Evolutionary conservation across 495 filamentous ascomycete genomes (phyloP).

Genomic region (Pseudevernia furfuracea): DNA sequence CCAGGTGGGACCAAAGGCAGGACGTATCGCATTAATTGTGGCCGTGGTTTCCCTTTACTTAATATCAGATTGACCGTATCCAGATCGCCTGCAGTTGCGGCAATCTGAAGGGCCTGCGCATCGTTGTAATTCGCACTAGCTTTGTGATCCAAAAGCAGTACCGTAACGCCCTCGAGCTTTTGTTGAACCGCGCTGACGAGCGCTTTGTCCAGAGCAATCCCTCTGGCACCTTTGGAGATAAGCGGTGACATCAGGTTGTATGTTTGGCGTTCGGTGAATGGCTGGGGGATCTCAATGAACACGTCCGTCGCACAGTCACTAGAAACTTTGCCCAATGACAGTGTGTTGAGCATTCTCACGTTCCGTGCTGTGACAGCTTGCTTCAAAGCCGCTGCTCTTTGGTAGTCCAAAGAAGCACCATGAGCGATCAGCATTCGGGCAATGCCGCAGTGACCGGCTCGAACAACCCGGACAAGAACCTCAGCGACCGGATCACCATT

Average conservation of each 20-base stretch:
- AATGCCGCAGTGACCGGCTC: slow-evolving; percentile 15
- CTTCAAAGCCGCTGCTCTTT: slow-evolving; percentile 15
- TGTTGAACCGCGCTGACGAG: slow-evolving; percentile 18
- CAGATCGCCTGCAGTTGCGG: slow-evolving; percentile 14
- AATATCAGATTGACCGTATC: slow-evolving; percentile 12
- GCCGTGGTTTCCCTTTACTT: slow-evolving; percentile 18
- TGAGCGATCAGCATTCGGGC: slow-evolving; percentile 18
- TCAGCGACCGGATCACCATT: slow-evolving; percentile 13
- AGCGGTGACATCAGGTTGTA: slow-evolving; percentile 15
- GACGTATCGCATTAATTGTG: slow-evolving; percentile 14
- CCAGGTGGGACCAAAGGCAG: slow-evolving; percentile 12
- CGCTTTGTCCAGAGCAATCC: slow-evolving; percentile 14
- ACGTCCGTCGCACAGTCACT: not conserved
- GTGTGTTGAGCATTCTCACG: slow-evolving; percentile 8
- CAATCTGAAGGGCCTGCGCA: slow-evolving; percentile 20
- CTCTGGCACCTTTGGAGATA: slow-evolving; percentile 20
- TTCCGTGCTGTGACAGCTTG: slow-evolving; percentile 11
- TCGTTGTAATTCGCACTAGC: slow-evolving; percentile 18
- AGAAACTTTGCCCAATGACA: slow-evolving; percentile 9
- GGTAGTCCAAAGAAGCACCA: slow-evolving; percentile 13
- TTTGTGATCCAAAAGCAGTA: slow-evolving; percentile 21
- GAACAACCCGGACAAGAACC: slow-evolving; percentile 16
- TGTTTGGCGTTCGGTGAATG: slow-evolving; percentile 11
- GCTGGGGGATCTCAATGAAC: slow-evolving; percentile 15
- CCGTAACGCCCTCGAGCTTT: slow-evolving; percentile 1